Percentiles rank a stretch among this genome's conserved stretches.
These are phyloP conservation scores for Diaporthe amygdali DNA, from an alignment of 2,329 filamentous ascomycete genomes.

Conservation along the genomic window DNA sequence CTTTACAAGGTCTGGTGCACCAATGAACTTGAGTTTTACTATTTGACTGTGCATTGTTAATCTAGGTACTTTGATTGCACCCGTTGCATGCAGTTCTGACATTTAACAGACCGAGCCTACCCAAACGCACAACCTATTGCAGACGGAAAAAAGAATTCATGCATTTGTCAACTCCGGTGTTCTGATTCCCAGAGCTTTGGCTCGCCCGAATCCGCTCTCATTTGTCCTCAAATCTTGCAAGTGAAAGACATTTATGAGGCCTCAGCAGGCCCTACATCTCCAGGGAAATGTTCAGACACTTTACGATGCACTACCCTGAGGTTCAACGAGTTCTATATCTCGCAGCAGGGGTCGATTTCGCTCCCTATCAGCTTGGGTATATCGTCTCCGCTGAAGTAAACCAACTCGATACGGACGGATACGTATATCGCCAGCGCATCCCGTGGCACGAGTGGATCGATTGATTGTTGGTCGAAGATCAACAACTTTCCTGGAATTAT, in stretches of 20 bases:
- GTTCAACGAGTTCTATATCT: conserved; percentile 59
- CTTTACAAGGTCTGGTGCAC: conserved; percentile 74
- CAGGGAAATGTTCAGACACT: conserved; percentile 54
- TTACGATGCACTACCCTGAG: conserved; percentile 51
- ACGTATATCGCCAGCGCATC: conserved; percentile 32
- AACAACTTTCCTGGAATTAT: too few species aligned
- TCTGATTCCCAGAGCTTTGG: conserved; percentile 44
- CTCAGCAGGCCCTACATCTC: conserved; percentile 63
- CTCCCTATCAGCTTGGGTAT: conserved; percentile 61
- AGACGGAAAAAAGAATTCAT: conserved; percentile 9
- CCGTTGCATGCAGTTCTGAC: background rate
- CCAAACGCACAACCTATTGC: conserved; percentile 52
- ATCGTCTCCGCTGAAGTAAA: conserved; percentile 61
- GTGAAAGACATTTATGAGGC: conserved; percentile 54
- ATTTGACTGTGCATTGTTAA: conserved; percentile 52
- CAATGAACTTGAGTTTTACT: conserved; percentile 70
- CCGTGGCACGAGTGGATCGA: conserved; percentile 37
- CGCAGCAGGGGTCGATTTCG: conserved; percentile 56
- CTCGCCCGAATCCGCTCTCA: conserved; percentile 61
- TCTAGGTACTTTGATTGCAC: background rate
- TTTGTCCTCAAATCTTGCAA: conserved; percentile 68
- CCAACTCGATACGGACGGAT: conserved; percentile 41
- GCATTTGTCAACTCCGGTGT: conserved; percentile 34
- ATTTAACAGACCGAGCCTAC: conserved; percentile 52
- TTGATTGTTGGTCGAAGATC: too few species aligned